Evolutionary conservation across 192 early-diverging fungal species (phyloP).

Genomic region (Podila epigama): DNA sequence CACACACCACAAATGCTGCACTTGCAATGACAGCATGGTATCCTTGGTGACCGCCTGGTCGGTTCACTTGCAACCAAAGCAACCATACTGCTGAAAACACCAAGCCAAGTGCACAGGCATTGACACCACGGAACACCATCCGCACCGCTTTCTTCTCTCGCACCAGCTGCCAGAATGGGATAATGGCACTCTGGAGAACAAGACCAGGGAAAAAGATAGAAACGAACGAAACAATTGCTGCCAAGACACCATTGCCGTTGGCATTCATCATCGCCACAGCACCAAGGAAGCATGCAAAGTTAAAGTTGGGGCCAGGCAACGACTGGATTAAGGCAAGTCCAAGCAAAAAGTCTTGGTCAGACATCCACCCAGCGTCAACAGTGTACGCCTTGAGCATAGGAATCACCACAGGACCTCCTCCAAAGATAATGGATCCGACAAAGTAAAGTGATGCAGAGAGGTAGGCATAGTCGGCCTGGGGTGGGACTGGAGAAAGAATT

Average conservation of each 20-base stretch:
- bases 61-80: conserved; percentile 45
- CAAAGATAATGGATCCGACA: conserved; percentile 66
- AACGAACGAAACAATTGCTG: conserved; percentile 61
- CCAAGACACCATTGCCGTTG: conserved; percentile 39
- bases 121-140: conserved; percentile 63
- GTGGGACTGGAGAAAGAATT: conserved; percentile 5
- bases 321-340: conserved; percentile 69
- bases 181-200: conserved; percentile 60
- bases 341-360: conserved; percentile 62
- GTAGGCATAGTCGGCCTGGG: conserved; percentile 21
- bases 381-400: conserved; percentile 61
- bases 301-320: conserved; percentile 68
- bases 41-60: conserved; percentile 20
- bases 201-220: conserved; percentile 73
- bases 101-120: conserved; percentile 69
- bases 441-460: conserved; percentile 61
- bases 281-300: conserved; percentile 70
- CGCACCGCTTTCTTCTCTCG: conserved; percentile 50
- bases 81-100: conserved; percentile 69
- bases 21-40: conserved; percentile 49
- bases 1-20: conserved; percentile 39
- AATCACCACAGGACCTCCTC: conserved; percentile 70
- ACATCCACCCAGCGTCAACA: conserved; percentile 63
- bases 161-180: conserved; percentile 67
- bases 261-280: conserved; percentile 57